phyloP scores from a whole-genome alignment of 2,329 filamentous ascomycete genomes.

The Penicillium psychrosexuale region DNA sequence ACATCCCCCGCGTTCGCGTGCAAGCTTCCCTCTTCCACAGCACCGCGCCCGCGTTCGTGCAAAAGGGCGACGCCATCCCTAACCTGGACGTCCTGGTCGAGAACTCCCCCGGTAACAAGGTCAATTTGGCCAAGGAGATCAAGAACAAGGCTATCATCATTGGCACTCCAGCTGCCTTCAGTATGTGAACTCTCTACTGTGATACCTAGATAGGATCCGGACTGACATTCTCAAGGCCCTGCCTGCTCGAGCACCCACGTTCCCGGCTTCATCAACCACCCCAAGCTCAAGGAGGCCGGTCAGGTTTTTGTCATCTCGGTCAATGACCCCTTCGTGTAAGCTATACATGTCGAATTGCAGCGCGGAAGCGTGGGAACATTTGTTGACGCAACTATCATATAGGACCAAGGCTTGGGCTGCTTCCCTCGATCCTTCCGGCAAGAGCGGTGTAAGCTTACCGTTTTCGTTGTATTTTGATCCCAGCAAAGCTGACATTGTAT shows the following conservation, averaged over 20 bases:
- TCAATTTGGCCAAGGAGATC: slow-evolving; percentile 79
- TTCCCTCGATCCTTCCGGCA: slow-evolving; percentile 68
- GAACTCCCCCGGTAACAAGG: slow-evolving; percentile 84
- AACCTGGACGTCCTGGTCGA: slow-evolving; percentile 74
- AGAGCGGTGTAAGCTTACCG: slow-evolving; percentile 65
- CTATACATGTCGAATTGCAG: slow-evolving; percentile 11
- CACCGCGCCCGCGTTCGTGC: slow-evolving; percentile 53
- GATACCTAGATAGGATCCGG: background rate
- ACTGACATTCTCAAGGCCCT: slow-evolving; percentile 45
- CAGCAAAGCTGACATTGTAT: background rate
- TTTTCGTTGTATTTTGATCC: slow-evolving; percentile 18
- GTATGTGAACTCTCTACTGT: slow-evolving; percentile 37
- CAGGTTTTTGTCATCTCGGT: slow-evolving; percentile 87
- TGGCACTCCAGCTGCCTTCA: slow-evolving; percentile 78
- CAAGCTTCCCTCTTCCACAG: slow-evolving; percentile 39
- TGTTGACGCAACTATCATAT: slow-evolving; percentile 7
- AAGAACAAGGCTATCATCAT: slow-evolving; percentile 76
- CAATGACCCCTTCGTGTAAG: slow-evolving; percentile 93
- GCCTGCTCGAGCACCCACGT: slow-evolving; percentile 69
- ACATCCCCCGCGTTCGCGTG: slow-evolving; percentile 30
- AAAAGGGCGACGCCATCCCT: slow-evolving; percentile 76
- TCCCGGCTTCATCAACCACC: slow-evolving; percentile 79
- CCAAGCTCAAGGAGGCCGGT: slow-evolving; percentile 73
- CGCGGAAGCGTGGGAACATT: background rate
- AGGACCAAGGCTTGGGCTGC: slow-evolving; percentile 90